Percentiles rank a stretch among this genome's conserved stretches.
Evolutionary conservation across 129 eudicot genomes (phyloP).

Genomic region (carrot (Daucus carota)): DH1_v3.0 NC_030384.2:30938501-30939000

Average conservation of each 20-base stretch:
- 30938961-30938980: slow-evolving; percentile 33
- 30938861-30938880: slow-evolving; percentile 31
- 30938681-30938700: too few relatives aligned
- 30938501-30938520: too few relatives aligned
- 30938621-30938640: too few relatives aligned
- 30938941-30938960: slow-evolving; percentile 49
- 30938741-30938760: not conserved
- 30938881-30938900: slow-evolving; percentile 55
- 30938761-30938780: not conserved
- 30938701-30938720: too few relatives aligned
- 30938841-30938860: slow-evolving; percentile 39
- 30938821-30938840: slow-evolving; percentile 10
- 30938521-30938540: too few relatives aligned
- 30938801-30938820: not conserved
- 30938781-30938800: not conserved
- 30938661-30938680: too few relatives aligned
- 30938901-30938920: slow-evolving; percentile 37
- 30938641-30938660: too few relatives aligned
- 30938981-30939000: slow-evolving; percentile 12
- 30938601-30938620: too few relatives aligned
- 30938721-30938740: too few relatives aligned
- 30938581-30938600: too few relatives aligned
- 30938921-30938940: slow-evolving; percentile 52
- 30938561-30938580: too few relatives aligned
- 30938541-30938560: too few relatives aligned